phyloP scores from a whole-genome alignment of 129 eudicot genomes.

The Cynara cardunculus region DNA sequence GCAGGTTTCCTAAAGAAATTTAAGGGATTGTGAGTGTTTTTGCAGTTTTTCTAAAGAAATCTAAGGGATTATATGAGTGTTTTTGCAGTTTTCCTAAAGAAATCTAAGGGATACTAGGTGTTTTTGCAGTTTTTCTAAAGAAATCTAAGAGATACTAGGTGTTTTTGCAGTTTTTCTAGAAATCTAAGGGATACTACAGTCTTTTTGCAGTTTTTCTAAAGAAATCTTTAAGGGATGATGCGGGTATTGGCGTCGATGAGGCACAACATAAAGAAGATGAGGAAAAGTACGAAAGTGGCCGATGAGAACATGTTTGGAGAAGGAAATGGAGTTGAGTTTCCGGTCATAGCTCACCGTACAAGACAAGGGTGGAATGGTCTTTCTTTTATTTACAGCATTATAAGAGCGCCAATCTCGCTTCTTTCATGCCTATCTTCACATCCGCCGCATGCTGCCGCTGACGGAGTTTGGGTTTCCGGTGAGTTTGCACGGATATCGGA shows the following conservation, averaged over 20 bases:
- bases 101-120: not conserved
- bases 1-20: too few species aligned
- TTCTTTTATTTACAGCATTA: conserved; percentile 37
- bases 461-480: conserved; percentile 56
- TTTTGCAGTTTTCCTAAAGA: not conserved
- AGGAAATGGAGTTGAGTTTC: conserved; percentile 33
- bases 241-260: conserved; percentile 37
- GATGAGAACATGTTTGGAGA: conserved; percentile 60
- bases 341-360: conserved; percentile 30
- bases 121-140: not conserved
- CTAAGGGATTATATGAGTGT: not conserved
- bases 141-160: not conserved
- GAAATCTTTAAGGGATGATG: conserved; percentile 18
- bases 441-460: conserved; percentile 37
- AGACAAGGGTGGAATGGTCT: conserved; percentile 37
- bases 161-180: not conserved
- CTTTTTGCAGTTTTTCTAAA: not conserved
- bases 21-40: not conserved
- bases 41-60: not conserved
- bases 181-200: not conserved
- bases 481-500: conserved; percentile 48
- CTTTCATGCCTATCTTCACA: conserved; percentile 51
- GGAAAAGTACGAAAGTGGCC: conserved; percentile 57
- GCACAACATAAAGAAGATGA: conserved; percentile 32
- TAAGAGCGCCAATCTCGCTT: conserved; percentile 48